These are phyloP conservation scores for Helichrysum umbraculigerum DNA, from an alignment of 129 eudicot species.

Conservation along the genomic window DNA sequence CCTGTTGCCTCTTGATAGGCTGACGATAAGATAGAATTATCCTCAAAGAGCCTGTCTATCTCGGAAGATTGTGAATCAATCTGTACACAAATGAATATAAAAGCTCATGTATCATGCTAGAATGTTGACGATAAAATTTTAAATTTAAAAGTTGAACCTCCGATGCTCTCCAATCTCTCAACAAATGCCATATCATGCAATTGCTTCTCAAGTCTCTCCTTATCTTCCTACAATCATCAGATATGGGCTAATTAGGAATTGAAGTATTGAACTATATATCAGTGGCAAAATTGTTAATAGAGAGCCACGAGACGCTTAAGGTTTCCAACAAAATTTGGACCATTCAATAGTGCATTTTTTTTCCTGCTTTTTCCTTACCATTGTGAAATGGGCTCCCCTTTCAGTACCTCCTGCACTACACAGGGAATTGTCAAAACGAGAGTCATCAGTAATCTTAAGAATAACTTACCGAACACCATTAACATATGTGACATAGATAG, in stretches of 20 bases:
- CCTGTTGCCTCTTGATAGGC: slow-evolving; percentile 82
- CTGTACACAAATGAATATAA: slow-evolving; percentile 39
- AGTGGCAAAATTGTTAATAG: background rate
- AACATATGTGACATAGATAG: background rate
- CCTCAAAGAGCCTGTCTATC: slow-evolving; percentile 94
- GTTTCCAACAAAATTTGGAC: slow-evolving; percentile 2
- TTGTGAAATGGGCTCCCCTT: slow-evolving; percentile 46
- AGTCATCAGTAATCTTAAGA: background rate
- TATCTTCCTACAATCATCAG: slow-evolving; percentile 68
- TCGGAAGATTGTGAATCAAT: slow-evolving; percentile 97
- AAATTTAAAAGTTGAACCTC: slow-evolving; percentile 55
- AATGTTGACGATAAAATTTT: slow-evolving; percentile 5
- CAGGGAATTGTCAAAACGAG: background rate
- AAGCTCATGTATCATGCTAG: background rate
- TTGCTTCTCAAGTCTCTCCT: slow-evolving; percentile 79
- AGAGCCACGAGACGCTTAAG: background rate
- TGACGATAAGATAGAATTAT: slow-evolving; percentile 74
- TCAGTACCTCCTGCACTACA: slow-evolving; percentile 52
- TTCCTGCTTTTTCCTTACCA: slow-evolving; percentile 41
- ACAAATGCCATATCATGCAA: slow-evolving; percentile 94
- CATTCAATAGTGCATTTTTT: slow-evolving; percentile 7
- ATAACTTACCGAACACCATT: background rate
- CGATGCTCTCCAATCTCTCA: slow-evolving; percentile 76
- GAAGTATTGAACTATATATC: background rate
- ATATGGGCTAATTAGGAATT: background rate